Conservation (phyloP, 148 eudicot genomes). For the Rhododendron molle region DNA sequence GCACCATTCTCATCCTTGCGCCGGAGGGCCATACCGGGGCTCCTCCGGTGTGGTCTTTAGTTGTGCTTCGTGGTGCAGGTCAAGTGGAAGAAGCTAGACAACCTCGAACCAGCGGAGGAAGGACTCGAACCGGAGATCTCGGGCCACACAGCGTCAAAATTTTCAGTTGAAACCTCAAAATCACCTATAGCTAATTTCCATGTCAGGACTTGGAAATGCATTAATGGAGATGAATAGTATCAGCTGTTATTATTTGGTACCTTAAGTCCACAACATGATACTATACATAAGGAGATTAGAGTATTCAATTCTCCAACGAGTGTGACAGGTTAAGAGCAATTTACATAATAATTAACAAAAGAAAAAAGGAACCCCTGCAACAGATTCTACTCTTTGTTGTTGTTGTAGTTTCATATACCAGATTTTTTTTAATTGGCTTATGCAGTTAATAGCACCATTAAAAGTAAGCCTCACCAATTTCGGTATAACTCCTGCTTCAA, state of each 20-base stretch:
- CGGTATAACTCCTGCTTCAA: conserved; percentile 78
- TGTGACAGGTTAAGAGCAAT: background rate
- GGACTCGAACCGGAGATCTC: no score
- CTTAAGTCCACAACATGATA: background rate
- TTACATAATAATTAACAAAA: background rate
- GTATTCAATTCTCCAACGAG: background rate
- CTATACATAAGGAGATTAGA: background rate
- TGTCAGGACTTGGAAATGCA: background rate
- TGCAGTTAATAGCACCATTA: background rate
- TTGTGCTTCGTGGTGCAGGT: no score
- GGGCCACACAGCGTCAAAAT: background rate
- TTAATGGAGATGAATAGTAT: background rate
- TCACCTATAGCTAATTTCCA: background rate
- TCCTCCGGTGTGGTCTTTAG: no score
- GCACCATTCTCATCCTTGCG: no score
- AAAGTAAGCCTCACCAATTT: conserved; percentile 53
- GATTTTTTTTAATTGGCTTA: background rate
- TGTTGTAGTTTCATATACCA: background rate
- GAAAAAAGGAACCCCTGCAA: background rate
- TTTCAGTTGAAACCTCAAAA: background rate
- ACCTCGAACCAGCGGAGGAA: no score
- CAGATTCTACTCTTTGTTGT: background rate
- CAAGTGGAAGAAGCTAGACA: no score
- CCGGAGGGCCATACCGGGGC: no score
- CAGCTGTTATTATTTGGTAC: background rate